phyloP scores from a whole-genome alignment of 1,139 yeast genomes.

The Cylindricascospora bacillispora region DNA sequence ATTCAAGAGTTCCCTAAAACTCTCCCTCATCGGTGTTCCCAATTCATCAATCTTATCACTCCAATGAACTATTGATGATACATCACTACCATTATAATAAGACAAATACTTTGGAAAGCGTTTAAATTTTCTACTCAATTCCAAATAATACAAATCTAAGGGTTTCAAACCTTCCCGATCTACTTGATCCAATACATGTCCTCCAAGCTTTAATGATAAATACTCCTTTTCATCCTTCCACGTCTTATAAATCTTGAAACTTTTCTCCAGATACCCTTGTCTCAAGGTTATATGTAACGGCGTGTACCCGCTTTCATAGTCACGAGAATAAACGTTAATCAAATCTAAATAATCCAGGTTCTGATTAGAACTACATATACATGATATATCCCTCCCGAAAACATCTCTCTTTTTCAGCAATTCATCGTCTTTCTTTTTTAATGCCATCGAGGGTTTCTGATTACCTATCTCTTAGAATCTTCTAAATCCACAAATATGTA shows the following conservation, averaged over 20 bases:
- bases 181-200: constrained; percentile 33
- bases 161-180: constrained; percentile 64
- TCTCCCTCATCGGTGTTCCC: constrained; percentile 6
- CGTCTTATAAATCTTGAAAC: constrained; percentile 40
- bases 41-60: not conserved
- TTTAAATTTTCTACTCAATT: constrained; percentile 9
- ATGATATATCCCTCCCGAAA: constrained; percentile 62
- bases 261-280: constrained; percentile 17
- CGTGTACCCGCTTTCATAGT: constrained; percentile 76
- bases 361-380: constrained; percentile 39
- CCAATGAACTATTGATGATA: constrained; percentile 6
- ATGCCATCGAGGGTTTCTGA: constrained; percentile 6
- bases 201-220: constrained; percentile 37
- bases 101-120: constrained; percentile 12
- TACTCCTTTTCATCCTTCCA: constrained; percentile 32
- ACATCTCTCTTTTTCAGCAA: constrained; percentile 39
- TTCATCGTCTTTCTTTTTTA: constrained; percentile 7
- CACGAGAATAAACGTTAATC: constrained; percentile 36
- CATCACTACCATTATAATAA: constrained; percentile 11
- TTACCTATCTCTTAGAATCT: too few species aligned
- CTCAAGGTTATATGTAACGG: constrained; percentile 41
- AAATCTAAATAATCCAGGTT: constrained; percentile 36
- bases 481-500: too few species aligned
- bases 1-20: constrained; percentile 6
- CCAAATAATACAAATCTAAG: constrained; percentile 34